phyloP scores from a whole-genome alignment of 345 rosid genomes.

The Citrus glauca region DNA sequence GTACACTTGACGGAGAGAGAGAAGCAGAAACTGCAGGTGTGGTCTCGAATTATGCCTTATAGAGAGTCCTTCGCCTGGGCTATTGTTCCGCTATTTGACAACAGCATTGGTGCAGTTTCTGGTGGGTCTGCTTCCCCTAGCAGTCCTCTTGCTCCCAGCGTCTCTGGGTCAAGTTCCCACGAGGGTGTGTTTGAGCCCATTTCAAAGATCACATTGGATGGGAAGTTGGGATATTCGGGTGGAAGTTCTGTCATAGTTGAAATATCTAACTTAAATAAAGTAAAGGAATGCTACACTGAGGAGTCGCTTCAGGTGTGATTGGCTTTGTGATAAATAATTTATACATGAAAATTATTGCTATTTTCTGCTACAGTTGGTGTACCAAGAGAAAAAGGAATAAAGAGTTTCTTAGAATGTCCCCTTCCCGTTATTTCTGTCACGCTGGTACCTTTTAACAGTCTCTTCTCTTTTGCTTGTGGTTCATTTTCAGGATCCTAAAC shows the following conservation, averaged over 20 bases:
- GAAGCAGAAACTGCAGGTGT: conserved; percentile 93
- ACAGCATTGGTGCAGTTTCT: conserved; percentile 60
- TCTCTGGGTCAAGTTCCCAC: conserved; percentile 83
- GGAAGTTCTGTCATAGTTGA: conserved; percentile 89
- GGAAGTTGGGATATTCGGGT: conserved; percentile 74
- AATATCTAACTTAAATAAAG: conserved; percentile 92
- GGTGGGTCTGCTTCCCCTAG: conserved; percentile 96
- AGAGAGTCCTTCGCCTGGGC: conserved; percentile 98
- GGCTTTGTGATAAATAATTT: not conserved
- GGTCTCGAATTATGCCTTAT: conserved; percentile 98
- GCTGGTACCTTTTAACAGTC: not conserved
- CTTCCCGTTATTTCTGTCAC: not conserved
- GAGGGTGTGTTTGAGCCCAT: conserved; percentile 74
- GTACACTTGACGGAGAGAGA: conserved; percentile 90
- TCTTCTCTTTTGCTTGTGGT: conserved; percentile 14
- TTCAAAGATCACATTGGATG: conserved; percentile 84
- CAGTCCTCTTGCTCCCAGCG: conserved; percentile 89
- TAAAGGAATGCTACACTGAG: conserved; percentile 91
- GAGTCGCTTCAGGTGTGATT: conserved; percentile 84
- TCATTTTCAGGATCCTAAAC: conserved; percentile 74
- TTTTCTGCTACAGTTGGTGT: not conserved
- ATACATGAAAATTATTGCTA: not conserved
- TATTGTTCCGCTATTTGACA: conserved; percentile 94
- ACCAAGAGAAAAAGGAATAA: not conserved
- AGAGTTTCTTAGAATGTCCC: not conserved